Evolutionary conservation across 1,139 yeast genomes (phyloP), one percentile per base, ranked within the genome.

Genomic region (Sugiyamaella novakii): DNA sequence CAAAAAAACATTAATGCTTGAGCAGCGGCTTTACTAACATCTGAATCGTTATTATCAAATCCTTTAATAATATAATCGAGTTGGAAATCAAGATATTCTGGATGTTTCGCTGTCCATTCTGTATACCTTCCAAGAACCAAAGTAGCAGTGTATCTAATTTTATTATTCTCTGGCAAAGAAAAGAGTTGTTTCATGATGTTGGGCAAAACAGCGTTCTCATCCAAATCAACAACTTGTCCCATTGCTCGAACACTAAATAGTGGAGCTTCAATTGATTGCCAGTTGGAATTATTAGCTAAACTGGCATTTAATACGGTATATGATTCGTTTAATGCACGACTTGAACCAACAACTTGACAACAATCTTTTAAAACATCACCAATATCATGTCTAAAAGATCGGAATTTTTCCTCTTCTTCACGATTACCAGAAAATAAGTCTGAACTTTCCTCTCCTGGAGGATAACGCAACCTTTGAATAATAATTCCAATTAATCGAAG

Each of bases 341-440:
- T 71, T 2, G 95, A 77, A 0, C 98, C 98, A 35, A 87, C 82
- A 2, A 92, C 91, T 1, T 87, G 86, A 59, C 97, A 87, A 69
- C 98, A 89, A 65, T 91, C 96, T 64, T 92, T 94, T 55, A 94
- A 73, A 10, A 92, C 96, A 65, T 92, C 98, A 25, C 98, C 98
- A 87, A 92, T 87, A 54, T 89, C 96, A 68, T 92, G 94, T 61
- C 99, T 77, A 68, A 91, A 92, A 49, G 88, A 95, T 61, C 87
- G 83, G 66, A 94, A 94, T 65, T 87, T 87, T 63, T 92, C 99
- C 65, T 89, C 96, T 51, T 81, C 87, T 66, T 89, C 97, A 54
- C 76, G 77, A 60, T 82, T 84, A 30, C 83, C 83, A 38, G 72
- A 74, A 56, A 83, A 83, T 36, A 79, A 64, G 43, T 71, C 72